Evolutionary conservation across 305 asterid species (phyloP).

Genomic region (Striga hermonthica): DNA sequence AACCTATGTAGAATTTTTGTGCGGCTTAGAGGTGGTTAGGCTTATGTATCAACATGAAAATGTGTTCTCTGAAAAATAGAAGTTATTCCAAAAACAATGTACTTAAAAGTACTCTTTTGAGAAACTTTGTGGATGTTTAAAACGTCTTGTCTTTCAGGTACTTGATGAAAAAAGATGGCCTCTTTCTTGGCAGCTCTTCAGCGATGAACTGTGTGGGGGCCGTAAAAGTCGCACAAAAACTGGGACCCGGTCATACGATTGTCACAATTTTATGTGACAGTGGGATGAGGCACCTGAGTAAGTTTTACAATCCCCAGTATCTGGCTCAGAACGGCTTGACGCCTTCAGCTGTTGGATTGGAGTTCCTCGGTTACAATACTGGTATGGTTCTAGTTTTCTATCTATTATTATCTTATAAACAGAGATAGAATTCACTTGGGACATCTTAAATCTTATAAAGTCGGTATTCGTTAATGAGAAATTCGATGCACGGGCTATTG

Average conservation of each 20-base stretch:
- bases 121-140: slow-evolving; percentile 9
- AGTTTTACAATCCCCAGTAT: slow-evolving; percentile 62
- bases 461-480: slow-evolving; percentile 10
- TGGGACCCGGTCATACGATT: slow-evolving; percentile 88
- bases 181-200: slow-evolving; percentile 92
- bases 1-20: background rate
- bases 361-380: slow-evolving; percentile 49
- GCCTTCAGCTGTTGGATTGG: slow-evolving; percentile 69
- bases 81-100: background rate
- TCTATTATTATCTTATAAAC: background rate
- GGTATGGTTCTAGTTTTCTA: slow-evolving; percentile 32
- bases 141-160: slow-evolving; percentile 44
- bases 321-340: slow-evolving; percentile 56
- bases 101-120: background rate
- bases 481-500: too few relatives aligned
- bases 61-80: background rate
- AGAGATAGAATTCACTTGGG: background rate
- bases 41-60: background rate
- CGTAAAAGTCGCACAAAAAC: slow-evolving; percentile 62
- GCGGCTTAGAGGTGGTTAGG: background rate
- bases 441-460: background rate
- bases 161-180: slow-evolving; percentile 77
- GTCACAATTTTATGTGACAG: slow-evolving; percentile 84
- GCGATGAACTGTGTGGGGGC: slow-evolving; percentile 99
- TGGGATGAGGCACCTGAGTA: slow-evolving; percentile 95